Conservation (phyloP, 2,329 filamentous ascomycete species). For the Penicillium crustosum region DNA sequence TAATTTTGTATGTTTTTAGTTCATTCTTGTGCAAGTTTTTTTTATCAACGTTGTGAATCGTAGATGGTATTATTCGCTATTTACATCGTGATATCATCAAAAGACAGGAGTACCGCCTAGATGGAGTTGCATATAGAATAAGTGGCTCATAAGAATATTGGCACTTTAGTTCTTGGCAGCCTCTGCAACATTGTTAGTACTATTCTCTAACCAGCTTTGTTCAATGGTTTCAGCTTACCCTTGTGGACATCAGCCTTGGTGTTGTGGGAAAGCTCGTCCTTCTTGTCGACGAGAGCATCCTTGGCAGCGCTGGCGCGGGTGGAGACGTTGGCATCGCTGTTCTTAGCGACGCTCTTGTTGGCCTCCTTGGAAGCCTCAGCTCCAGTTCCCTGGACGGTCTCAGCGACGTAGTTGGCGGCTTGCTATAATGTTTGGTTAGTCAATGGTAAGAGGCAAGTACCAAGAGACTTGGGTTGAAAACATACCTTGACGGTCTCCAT, state of each 20-base stretch:
- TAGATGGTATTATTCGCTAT: slow-evolving; percentile 7
- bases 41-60: not conserved
- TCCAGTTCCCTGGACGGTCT: slow-evolving; percentile 59
- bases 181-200: slow-evolving; percentile 8
- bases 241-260: slow-evolving; percentile 28
- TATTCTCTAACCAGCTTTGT: not conserved
- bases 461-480: not conserved
- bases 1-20: not conserved
- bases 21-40: not conserved
- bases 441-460: not conserved
- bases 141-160: not conserved
- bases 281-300: slow-evolving; percentile 54
- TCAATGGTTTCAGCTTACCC: slow-evolving; percentile 10
- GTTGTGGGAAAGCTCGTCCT: slow-evolving; percentile 54
- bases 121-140: not conserved
- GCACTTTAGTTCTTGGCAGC: slow-evolving; percentile 17
- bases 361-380: slow-evolving; percentile 63
- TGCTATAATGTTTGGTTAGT: slow-evolving; percentile 39
- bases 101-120: not conserved
- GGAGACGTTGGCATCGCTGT: slow-evolving; percentile 52
- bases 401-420: slow-evolving; percentile 68
- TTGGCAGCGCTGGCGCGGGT: slow-evolving; percentile 57
- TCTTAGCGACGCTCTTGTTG: slow-evolving; percentile 70
- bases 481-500: slow-evolving; percentile 26
- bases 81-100: not conserved